Evolutionary conservation across 2,329 filamentous ascomycete species (phyloP), one percentile per base, ranked within the genome.

Genomic region (Aspergillus sp.): DNA sequence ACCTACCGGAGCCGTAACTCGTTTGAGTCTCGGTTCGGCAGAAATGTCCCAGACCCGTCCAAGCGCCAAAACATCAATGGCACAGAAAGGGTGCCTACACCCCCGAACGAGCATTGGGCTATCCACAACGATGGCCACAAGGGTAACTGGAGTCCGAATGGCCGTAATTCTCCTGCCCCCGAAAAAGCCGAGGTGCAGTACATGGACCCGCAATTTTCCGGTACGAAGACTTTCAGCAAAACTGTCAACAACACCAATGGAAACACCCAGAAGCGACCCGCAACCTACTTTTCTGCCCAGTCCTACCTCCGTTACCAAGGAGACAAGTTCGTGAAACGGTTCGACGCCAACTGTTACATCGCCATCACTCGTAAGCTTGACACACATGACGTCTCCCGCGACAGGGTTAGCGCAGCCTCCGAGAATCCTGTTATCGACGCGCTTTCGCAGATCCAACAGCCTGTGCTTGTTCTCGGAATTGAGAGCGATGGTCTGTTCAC

Each of bases 281-380:
- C 87, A 7, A 95, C 91, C n/a, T 97, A 97, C 76, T 99, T 98
- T 77, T 98, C 95, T 0, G 95, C 95, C 0, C 95, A 99, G 74
- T 97, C 93, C 0, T 99, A 99, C 76, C 84, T 99, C 44, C 90
- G 95, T 19, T 99, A 99, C 76, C 95, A 99, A 76, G 93, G 92
- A 56, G 85, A 89, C 67, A 99, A 99, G 75, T 99, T 99, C 68
- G 95, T 98, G 67, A 92, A 90, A 74, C 90, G 95, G 9, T 99
- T 98, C 74, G 95, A 99, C 75, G 91, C 92, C 68, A 99, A 99
- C 75, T 99, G 95, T 79, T 99, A 99, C 79, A 98, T 99, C 66
- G 93, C 95, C 65, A 97, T 99, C 76, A 98, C 95, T 4, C 89
- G 95, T 68, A 99, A 99, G 76, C 85, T 99, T 15, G 95, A 99